These are phyloP conservation scores for Jackrogersella minutella DNA, from an alignment of 495 filamentous ascomycete species.

Conservation along the genomic window DNA sequence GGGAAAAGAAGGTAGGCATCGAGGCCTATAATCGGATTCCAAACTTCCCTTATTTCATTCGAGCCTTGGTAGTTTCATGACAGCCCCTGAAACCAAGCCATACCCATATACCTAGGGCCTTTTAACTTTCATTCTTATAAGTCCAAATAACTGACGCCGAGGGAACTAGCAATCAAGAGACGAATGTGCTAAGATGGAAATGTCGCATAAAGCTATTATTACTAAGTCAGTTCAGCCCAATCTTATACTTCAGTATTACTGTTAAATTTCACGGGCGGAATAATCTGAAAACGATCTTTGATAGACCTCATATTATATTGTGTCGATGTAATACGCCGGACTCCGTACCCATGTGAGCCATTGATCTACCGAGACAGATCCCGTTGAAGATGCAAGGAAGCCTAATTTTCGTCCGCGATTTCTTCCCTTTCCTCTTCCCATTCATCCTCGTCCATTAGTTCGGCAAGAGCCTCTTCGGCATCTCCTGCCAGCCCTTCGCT, in stretches of 20 bases:
- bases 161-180: no score
- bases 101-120: neutral
- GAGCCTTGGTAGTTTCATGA: neutral
- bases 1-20: neutral
- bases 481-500: constrained; percentile 64
- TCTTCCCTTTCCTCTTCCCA: constrained; percentile 63
- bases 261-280: neutral
- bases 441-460: constrained; percentile 61
- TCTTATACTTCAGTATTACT: neutral
- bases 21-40: neutral
- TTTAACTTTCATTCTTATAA: neutral
- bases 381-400: neutral
- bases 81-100: neutral
- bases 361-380: no score
- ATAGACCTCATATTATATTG: constrained; percentile 8
- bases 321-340: constrained; percentile 5
- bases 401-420: constrained; percentile 43
- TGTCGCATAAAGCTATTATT: no score
- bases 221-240: neutral
- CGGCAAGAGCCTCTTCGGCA: constrained; percentile 65
- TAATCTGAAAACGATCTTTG: neutral
- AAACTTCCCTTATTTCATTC: neutral
- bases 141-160: no score
- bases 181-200: no score
- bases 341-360: constrained; percentile 9